Conservation (phyloP, 2,329 filamentous ascomycete species). For the Aspergillus sp. region DNA sequence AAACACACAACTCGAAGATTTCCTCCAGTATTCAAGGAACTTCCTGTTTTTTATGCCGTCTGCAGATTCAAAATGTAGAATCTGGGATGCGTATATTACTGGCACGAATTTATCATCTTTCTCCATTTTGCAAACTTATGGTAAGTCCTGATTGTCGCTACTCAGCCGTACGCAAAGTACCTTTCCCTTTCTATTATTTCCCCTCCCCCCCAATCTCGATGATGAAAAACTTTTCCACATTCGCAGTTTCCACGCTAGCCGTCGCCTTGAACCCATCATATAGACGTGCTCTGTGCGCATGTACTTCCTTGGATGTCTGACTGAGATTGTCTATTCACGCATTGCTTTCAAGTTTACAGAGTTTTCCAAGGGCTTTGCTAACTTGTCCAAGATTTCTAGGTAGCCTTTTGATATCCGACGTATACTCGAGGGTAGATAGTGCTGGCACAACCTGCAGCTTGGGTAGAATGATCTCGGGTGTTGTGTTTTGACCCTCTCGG, state of each 20-base stretch:
- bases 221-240: slow-evolving; percentile 46
- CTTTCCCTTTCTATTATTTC: neutral
- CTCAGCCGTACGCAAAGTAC: neutral
- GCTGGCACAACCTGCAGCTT: neutral
- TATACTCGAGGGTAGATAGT: neutral
- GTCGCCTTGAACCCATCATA: slow-evolving; percentile 34
- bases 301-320: slow-evolving; percentile 44
- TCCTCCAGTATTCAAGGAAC: neutral
- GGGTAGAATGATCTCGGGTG: neutral
- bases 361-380: slow-evolving; percentile 2
- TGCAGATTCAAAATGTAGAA: neutral
- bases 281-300: slow-evolving; percentile 36
- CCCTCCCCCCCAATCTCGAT: slow-evolving; percentile 20
- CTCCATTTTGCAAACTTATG: neutral
- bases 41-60: neutral
- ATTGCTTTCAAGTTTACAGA: neutral
- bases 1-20: neutral
- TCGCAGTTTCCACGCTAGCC: slow-evolving; percentile 44
- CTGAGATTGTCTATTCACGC: slow-evolving; percentile 9
- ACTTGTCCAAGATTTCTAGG: neutral
- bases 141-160: neutral
- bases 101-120: neutral
- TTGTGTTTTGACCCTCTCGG: neutral
- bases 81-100: neutral
- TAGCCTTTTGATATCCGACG: neutral